phyloP scores from a whole-genome alignment of 768 basidiomycete species.

The Podaxis sp. region DNA sequence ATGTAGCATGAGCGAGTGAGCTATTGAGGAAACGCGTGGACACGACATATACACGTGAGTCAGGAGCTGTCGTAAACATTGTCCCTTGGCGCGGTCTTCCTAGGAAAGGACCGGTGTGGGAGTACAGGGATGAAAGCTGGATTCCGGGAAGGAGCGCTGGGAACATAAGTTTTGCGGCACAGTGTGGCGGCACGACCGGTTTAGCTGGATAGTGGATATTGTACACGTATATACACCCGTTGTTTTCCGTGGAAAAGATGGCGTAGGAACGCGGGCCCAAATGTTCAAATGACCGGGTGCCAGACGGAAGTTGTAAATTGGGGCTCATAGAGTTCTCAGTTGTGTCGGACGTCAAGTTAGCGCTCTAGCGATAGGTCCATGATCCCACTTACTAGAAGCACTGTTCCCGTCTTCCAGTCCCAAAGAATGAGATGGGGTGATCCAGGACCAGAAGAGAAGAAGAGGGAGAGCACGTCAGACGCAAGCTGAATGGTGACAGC shows the following conservation, averaged over 20 bases:
- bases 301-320: slow-evolving; percentile 18
- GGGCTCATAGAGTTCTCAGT: slow-evolving; percentile 24
- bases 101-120: slow-evolving; percentile 31
- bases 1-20: neutral
- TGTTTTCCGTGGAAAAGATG: slow-evolving; percentile 27
- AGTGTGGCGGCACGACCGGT: slow-evolving; percentile 3
- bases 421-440: slow-evolving; percentile 35
- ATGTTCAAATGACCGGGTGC: slow-evolving; percentile 42
- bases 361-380: neutral
- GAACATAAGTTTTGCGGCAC: slow-evolving; percentile 12
- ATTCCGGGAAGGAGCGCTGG: slow-evolving; percentile 14
- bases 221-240: slow-evolving; percentile 40
- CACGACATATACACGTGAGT: slow-evolving; percentile 10
- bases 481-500: slow-evolving; percentile 45
- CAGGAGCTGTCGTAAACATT: slow-evolving; percentile 19
- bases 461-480: slow-evolving; percentile 48
- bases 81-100: slow-evolving; percentile 19
- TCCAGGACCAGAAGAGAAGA: slow-evolving; percentile 26
- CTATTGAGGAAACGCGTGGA: slow-evolving; percentile 2
- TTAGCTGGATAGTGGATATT: slow-evolving; percentile 24
- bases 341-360: neutral
- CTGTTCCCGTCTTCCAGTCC: slow-evolving; percentile 46
- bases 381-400: slow-evolving; percentile 34
- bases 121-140: slow-evolving; percentile 16
- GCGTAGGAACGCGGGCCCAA: slow-evolving; percentile 39